A percentile compares a stretch with the other conserved stretches of the same genome.
phyloP scores from a whole-genome alignment of 768 basidiomycete species.

The Pilatotrama ljubarskyi region DNA sequence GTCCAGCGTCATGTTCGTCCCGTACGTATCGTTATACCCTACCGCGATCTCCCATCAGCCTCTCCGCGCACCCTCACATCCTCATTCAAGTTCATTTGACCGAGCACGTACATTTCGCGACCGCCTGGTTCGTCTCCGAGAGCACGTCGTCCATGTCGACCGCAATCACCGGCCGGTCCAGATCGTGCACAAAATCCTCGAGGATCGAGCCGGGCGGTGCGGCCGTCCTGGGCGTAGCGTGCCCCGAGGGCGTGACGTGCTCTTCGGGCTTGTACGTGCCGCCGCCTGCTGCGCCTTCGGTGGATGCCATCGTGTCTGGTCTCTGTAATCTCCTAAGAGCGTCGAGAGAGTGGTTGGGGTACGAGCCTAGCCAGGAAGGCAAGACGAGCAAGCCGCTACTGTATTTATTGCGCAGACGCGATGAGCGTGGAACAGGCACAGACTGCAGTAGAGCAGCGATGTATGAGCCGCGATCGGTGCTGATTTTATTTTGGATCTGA shows the following conservation, averaged over 20 bases:
- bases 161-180: conserved; percentile 48
- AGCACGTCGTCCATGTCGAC: conserved; percentile 72
- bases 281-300: not conserved
- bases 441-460: not conserved
- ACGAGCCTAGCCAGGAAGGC: too few species aligned
- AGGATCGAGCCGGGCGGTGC: conserved; percentile 25
- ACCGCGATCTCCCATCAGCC: not conserved
- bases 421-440: not conserved
- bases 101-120: conserved; percentile 54
- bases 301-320: not conserved
- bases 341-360: too few species aligned
- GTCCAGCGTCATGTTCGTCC: conserved; percentile 55
- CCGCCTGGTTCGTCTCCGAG: conserved; percentile 56
- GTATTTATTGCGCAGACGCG: not conserved
- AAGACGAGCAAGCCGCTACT: not conserved
- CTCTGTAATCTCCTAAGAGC: not conserved
- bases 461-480: not conserved
- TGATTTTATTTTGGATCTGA: not conserved
- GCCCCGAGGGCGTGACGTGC: conserved; percentile 8
- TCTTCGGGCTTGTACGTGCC: not conserved
- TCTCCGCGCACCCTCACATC: not conserved
- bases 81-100: too few species aligned
- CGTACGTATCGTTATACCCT: conserved; percentile 70
- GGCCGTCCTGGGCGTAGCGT: conserved; percentile 10
- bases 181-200: conserved; percentile 17